Evolutionary conservation across 164 flowering plant genomes (phyloP).

Genomic region (Saururus chinensis): DNA sequence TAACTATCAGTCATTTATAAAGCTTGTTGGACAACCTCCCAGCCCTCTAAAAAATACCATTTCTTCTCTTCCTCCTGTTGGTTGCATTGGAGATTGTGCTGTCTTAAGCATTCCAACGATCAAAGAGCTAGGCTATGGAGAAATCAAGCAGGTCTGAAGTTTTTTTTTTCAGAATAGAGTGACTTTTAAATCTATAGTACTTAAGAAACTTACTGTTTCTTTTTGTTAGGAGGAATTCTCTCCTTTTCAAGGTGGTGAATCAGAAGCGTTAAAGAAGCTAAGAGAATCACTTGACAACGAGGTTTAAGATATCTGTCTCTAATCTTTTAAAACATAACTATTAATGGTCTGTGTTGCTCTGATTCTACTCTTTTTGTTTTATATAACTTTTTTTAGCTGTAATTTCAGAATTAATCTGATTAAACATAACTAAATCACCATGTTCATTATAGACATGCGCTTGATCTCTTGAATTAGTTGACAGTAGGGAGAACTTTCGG

Average conservation of each 20-base stretch:
- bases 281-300: slow-evolving; percentile 41
- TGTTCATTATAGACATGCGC: too few relatives aligned
- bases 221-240: slow-evolving; percentile 52
- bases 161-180: neutral
- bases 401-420: too few relatives aligned
- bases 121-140: slow-evolving; percentile 70
- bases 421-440: too few relatives aligned
- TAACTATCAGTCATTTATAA: slow-evolving; percentile 77
- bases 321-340: neutral
- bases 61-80: slow-evolving; percentile 65
- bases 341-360: too few relatives aligned
- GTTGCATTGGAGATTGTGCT: slow-evolving; percentile 31
- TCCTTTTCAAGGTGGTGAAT: slow-evolving; percentile 87
- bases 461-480: too few relatives aligned
- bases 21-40: slow-evolving; percentile 72
- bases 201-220: neutral
- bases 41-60: slow-evolving; percentile 31
- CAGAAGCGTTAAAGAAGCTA: slow-evolving; percentile 74
- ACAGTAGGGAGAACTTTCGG: too few relatives aligned
- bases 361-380: too few relatives aligned
- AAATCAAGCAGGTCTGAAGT: slow-evolving; percentile 37
- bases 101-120: slow-evolving; percentile 52
- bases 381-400: too few relatives aligned
- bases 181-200: slow-evolving; percentile 1
- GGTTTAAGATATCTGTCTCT: slow-evolving; percentile 22